Evolutionary conservation across 208 protist species (phyloP).

Genomic region (Phytomonas francai): DNA sequence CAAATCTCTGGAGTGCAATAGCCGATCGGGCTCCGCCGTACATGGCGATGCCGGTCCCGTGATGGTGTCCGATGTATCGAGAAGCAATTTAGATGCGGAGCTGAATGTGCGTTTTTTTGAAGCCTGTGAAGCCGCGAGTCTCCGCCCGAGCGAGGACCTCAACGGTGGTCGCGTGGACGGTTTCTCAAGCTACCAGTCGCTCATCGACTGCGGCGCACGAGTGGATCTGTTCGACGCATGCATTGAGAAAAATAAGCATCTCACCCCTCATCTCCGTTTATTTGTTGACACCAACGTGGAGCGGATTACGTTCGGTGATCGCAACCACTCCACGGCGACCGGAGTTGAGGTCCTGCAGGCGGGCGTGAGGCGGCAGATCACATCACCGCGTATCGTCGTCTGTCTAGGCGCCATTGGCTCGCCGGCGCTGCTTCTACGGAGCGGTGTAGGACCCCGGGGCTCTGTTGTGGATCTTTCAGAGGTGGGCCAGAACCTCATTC

Average conservation of each 20-base stretch:
- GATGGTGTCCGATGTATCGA: constrained; percentile 27
- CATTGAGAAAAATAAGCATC: constrained; percentile 18
- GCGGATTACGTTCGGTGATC: constrained; percentile 14
- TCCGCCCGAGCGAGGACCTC: constrained; percentile 35
- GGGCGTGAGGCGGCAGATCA: constrained; percentile 3
- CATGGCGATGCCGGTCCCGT: constrained; percentile 44
- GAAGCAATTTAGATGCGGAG: constrained; percentile 43
- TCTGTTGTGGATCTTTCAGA: constrained; percentile 25
- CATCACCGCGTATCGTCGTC: constrained; percentile 24
- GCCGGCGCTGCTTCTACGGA: constrained; percentile 51
- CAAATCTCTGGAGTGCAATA: constrained; percentile 39
- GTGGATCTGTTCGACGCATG: constrained; percentile 50
- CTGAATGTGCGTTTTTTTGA: constrained; percentile 81
- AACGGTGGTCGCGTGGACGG: constrained; percentile 46
- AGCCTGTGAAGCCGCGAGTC: constrained; percentile 63
- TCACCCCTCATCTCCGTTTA: constrained; percentile 31
- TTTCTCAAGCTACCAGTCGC: constrained; percentile 49
- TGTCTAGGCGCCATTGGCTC: constrained; percentile 44
- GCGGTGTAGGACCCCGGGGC: constrained; percentile 39
- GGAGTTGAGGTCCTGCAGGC: constrained; percentile 16
- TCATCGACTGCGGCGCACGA: constrained; percentile 29
- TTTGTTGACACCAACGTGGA: constrained; percentile 20
- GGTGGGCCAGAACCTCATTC: constrained; percentile 63
- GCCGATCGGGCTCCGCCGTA: constrained; percentile 13
- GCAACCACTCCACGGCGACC: background rate